These are phyloP conservation scores for Elsinoe fawcettii DNA, from an alignment of 2,329 filamentous ascomycete genomes.

Conservation along the genomic window DNA sequence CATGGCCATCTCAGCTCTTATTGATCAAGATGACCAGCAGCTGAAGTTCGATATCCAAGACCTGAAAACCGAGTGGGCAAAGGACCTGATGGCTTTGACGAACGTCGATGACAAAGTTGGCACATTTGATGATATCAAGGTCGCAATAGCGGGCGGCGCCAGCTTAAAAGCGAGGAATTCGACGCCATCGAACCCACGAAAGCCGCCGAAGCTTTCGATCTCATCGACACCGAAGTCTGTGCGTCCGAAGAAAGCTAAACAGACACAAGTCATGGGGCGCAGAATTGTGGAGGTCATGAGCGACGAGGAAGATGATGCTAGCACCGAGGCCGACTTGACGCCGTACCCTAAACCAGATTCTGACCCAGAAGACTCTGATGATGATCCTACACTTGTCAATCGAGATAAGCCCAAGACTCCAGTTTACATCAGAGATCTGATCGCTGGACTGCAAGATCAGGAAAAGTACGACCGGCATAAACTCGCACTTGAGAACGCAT, in stretches of 20 bases:
- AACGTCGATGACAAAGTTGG: conserved; percentile 57
- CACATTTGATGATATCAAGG: conserved; percentile 43
- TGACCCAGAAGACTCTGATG: conserved; percentile 84
- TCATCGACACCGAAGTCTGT: not conserved
- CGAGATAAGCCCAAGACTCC: conserved; percentile 76
- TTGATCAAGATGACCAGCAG: conserved; percentile 58
- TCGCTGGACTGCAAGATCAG: conserved; percentile 67
- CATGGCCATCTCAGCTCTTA: conserved; percentile 58
- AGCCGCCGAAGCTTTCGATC: not conserved
- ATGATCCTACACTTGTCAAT: conserved; percentile 80
- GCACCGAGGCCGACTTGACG: conserved; percentile 38
- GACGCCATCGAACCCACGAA: not conserved
- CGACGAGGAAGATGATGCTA: conserved; percentile 51
- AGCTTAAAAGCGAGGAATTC: not conserved
- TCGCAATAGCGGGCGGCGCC: not conserved
- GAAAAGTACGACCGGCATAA: conserved; percentile 81
- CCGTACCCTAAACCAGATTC: conserved; percentile 81
- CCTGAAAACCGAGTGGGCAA: conserved; percentile 61
- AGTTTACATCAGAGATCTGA: conserved; percentile 83
- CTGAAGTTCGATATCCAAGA: conserved; percentile 83
- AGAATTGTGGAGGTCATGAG: conserved; percentile 26
- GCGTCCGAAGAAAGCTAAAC: conserved; percentile 15
- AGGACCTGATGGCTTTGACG: conserved; percentile 64
- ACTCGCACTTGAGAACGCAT: conserved; percentile 68
- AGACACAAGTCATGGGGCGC: conserved; percentile 27